phyloP scores from a whole-genome alignment of 2,329 filamentous ascomycete genomes.

The Corynespora cassiicola region DNA sequence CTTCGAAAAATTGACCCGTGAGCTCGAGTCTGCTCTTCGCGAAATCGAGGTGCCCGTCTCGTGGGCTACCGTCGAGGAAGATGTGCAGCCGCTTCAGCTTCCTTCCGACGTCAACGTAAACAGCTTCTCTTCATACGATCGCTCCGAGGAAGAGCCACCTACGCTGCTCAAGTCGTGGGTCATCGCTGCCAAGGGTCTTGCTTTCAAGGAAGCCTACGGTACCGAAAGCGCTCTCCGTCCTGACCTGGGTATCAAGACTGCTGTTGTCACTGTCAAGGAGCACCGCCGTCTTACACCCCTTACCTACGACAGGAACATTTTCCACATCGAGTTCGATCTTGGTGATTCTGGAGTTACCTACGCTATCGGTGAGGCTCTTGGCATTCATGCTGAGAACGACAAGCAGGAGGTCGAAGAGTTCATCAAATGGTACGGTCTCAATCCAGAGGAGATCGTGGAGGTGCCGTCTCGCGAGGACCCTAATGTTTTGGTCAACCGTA shows the following conservation, averaged over 20 bases:
- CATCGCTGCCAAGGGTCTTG: conserved; percentile 82
- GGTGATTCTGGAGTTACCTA: conserved; percentile 91
- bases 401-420: conserved; percentile 79
- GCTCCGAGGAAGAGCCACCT: conserved; percentile 72
- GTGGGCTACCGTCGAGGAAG: conserved; percentile 78
- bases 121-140: conserved; percentile 83
- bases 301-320: conserved; percentile 97
- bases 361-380: conserved; percentile 95
- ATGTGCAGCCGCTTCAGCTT: conserved; percentile 59
- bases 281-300: conserved; percentile 88
- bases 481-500: conserved; percentile 80
- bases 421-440: conserved; percentile 86
- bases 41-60: conserved; percentile 76
- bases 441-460: conserved; percentile 85
- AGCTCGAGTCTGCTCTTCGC: conserved; percentile 73
- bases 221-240: conserved; percentile 78
- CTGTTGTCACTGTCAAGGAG: conserved; percentile 89
- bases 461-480: conserved; percentile 84
- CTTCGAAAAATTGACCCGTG: conserved; percentile 65
- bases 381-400: conserved; percentile 95
- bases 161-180: conserved; percentile 78
- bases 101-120: conserved; percentile 73
- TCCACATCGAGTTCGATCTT: conserved; percentile 99
- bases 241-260: conserved; percentile 85
- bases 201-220: conserved; percentile 93